Conservation (phyloP, 2,329 filamentous ascomycete genomes). For the Claviceps paspali region DNA sequence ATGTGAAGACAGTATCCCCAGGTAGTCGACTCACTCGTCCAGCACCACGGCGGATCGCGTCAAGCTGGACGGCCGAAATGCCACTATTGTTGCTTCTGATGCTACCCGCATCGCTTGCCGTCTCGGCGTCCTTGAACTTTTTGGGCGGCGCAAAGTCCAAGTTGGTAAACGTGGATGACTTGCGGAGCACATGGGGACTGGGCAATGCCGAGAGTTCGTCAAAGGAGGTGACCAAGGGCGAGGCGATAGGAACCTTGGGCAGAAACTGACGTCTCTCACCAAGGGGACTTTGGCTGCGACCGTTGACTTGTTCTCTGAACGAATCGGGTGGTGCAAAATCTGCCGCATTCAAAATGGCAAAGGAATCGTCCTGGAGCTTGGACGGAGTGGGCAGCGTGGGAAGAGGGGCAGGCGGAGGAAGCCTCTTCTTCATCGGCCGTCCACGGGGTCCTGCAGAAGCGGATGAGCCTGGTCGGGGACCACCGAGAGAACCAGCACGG, state of each 20-base stretch:
- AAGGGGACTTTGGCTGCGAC: slow-evolving; percentile 48
- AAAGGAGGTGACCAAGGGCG: slow-evolving; percentile 69
- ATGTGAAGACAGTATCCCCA: slow-evolving; percentile 65
- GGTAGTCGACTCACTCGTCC: slow-evolving; percentile 79
- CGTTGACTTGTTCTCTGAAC: slow-evolving; percentile 52
- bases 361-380: slow-evolving; percentile 67
- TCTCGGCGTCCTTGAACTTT: slow-evolving; percentile 50
- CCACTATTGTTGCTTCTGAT: slow-evolving; percentile 53
- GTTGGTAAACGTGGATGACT: slow-evolving; percentile 61
- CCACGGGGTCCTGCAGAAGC: slow-evolving; percentile 34
- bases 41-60: slow-evolving; percentile 65
- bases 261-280: slow-evolving; percentile 58
- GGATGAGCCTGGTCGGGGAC: slow-evolving; percentile 42
- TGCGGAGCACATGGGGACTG: slow-evolving; percentile 70
- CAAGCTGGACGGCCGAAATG: slow-evolving; percentile 53
- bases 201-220: slow-evolving; percentile 77
- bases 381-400: slow-evolving; percentile 70
- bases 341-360: slow-evolving; percentile 50
- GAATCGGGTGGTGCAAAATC: slow-evolving; percentile 75
- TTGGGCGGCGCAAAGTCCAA: slow-evolving; percentile 71
- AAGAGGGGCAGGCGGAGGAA: slow-evolving; percentile 59
- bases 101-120: slow-evolving; percentile 50
- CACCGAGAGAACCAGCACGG: slow-evolving; percentile 29
- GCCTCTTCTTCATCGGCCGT: slow-evolving; percentile 27
- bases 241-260: slow-evolving; percentile 55